Percentiles rank a stretch among this genome's conserved stretches.
phyloP scores from a whole-genome alignment of 176 grass and related monocot species.

The Bothriochloa decipiens region DNA sequence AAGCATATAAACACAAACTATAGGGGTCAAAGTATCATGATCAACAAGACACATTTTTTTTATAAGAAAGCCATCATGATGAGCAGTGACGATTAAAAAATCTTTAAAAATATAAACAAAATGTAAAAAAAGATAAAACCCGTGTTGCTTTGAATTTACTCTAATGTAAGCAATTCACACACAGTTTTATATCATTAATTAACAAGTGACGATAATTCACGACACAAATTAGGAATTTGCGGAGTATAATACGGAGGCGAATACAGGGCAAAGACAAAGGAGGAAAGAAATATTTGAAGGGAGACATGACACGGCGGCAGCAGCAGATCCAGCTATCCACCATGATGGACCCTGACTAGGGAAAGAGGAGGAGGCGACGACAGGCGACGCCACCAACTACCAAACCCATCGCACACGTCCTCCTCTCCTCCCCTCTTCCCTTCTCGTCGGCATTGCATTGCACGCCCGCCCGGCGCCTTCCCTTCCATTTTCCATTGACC shows the following conservation, averaged over 20 bases:
- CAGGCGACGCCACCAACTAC: slow-evolving; percentile 31
- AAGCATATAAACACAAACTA: not conserved
- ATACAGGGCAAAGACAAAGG: not conserved
- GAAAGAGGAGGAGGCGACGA: not conserved
- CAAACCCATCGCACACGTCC: slow-evolving; percentile 36
- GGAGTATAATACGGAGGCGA: too few species aligned
- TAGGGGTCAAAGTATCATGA: not conserved
- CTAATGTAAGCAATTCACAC: not conserved
- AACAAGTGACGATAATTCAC: not conserved
- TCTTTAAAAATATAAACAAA: not conserved
- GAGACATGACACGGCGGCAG: slow-evolving; percentile 5
- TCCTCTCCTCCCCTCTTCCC: not conserved
- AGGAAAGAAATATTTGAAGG: not conserved
- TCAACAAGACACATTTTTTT: not conserved
- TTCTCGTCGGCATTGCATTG: not conserved
- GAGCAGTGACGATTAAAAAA: not conserved
- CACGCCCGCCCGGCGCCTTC: slow-evolving; percentile 2
- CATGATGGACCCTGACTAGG: not conserved
- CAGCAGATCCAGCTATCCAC: slow-evolving; percentile 17
- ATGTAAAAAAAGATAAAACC: not conserved
- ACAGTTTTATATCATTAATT: not conserved
- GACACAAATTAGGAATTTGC: not conserved
- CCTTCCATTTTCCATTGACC: slow-evolving; percentile 27
- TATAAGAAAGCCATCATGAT: not conserved
- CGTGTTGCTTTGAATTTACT: not conserved